Conservation (phyloP, 2,329 filamentous ascomycete species). For the Colletotrichum sp. region DNA sequence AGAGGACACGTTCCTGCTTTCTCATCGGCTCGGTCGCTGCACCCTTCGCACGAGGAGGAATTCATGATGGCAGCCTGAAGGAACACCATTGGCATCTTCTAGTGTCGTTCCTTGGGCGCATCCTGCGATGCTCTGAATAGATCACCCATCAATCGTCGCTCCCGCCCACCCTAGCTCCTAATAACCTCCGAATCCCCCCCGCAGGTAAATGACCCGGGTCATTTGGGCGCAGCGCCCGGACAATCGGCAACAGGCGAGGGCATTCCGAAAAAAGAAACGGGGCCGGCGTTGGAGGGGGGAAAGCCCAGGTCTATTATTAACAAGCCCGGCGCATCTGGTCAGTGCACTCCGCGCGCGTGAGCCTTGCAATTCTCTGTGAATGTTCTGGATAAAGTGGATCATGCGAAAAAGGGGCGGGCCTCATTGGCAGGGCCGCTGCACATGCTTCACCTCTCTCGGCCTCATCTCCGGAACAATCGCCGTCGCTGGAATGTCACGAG, state of each 20-base stretch:
- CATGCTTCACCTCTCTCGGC: not conserved
- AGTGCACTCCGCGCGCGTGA: not conserved
- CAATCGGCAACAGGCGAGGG: not conserved
- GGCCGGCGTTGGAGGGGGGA: not conserved
- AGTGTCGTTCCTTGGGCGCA: not conserved
- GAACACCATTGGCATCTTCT: not conserved
- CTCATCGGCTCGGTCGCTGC: not conserved
- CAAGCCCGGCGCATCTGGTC: not conserved
- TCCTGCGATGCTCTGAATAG: not conserved
- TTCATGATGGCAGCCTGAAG: not conserved
- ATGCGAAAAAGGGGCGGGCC: not conserved
- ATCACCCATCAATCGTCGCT: not conserved
- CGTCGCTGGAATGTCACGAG: not conserved
- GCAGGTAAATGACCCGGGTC: not conserved
- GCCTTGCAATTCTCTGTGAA: not conserved
- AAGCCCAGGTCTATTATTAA: constrained; percentile 7
- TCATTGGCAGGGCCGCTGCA: not conserved
- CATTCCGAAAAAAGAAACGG: not conserved
- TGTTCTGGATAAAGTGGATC: not conserved
- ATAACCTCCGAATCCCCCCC: not conserved
- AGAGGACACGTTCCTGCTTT: not conserved
- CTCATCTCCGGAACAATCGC: not conserved
- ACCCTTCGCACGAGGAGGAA: not conserved
- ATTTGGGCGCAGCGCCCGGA: not conserved
- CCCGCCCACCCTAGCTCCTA: not conserved